Conservation (phyloP, 2,329 filamentous ascomycete species). For the Hypoxylon sp. region DNA sequence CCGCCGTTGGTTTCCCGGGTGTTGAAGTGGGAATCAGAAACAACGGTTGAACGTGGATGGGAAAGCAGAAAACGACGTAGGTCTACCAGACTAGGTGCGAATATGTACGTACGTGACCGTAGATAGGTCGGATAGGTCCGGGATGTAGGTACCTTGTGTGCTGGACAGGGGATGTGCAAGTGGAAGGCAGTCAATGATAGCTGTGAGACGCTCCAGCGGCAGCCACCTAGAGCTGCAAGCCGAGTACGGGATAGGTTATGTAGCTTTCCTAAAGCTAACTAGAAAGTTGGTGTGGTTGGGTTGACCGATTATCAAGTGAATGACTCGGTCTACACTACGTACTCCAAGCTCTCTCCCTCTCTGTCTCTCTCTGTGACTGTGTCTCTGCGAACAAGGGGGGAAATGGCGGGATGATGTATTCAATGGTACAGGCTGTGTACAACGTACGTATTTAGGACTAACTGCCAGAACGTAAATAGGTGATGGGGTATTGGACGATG, state of each 20-base stretch:
- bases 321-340: constrained; percentile 48
- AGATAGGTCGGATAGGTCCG: constrained; percentile 15
- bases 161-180: constrained; percentile 28
- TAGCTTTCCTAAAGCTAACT: constrained; percentile 28
- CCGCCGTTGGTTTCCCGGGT: constrained; percentile 18
- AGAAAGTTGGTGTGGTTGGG: constrained; percentile 37
- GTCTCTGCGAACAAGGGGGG: constrained; percentile 31
- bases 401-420: constrained; percentile 29
- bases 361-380: constrained; percentile 15
- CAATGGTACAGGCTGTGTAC: constrained; percentile 26
- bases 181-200: constrained; percentile 37
- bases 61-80: constrained; percentile 16
- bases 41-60: constrained; percentile 30
- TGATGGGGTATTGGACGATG: constrained; percentile 15
- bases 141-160: constrained; percentile 33
- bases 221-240: constrained; percentile 38
- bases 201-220: constrained; percentile 33
- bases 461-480: constrained; percentile 10
- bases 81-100: constrained; percentile 24
- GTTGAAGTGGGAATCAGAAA: constrained; percentile 31
- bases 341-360: constrained; percentile 10
- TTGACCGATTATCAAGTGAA: constrained; percentile 53
- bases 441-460: constrained; percentile 16
- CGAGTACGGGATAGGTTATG: constrained; percentile 16
- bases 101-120: constrained; percentile 3